phyloP scores from a whole-genome alignment of 192 early-diverging fungal species.

The Dissophora ornata region DNA sequence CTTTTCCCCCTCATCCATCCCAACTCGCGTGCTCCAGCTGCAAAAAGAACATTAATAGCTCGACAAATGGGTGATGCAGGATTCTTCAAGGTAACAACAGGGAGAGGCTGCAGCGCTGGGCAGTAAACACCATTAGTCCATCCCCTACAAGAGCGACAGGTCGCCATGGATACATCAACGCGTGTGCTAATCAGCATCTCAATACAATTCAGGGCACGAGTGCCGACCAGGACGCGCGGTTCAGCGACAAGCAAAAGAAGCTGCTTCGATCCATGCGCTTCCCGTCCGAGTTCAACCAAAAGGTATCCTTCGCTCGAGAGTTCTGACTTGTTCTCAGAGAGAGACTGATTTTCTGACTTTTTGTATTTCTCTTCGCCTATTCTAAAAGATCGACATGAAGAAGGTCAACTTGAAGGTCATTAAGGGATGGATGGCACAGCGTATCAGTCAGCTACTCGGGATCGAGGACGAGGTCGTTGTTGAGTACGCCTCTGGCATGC shows the following conservation, averaged over 20 bases:
- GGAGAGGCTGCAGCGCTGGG: too few species aligned
- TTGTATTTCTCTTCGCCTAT: background rate
- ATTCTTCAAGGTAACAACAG: slow-evolving; percentile 54
- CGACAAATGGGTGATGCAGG: slow-evolving; percentile 57
- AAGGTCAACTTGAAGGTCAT: slow-evolving; percentile 92
- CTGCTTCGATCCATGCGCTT: slow-evolving; percentile 83
- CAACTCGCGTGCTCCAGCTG: background rate
- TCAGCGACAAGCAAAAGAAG: slow-evolving; percentile 87
- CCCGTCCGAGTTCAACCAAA: slow-evolving; percentile 78
- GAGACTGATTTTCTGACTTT: slow-evolving; percentile 1
- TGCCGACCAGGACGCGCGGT: slow-evolving; percentile 81
- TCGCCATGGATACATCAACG: background rate
- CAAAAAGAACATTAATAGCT: background rate
- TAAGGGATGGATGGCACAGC: slow-evolving; percentile 86
- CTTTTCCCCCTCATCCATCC: too few species aligned
- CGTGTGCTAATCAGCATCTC: too few species aligned
- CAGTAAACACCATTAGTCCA: too few species aligned
- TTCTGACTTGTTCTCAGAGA: background rate
- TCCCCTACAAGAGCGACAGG: too few species aligned
- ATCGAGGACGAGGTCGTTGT: slow-evolving; percentile 95
- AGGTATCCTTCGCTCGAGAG: slow-evolving; percentile 61
- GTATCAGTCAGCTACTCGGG: slow-evolving; percentile 80
- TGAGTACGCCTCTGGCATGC: slow-evolving; percentile 85
- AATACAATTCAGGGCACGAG: slow-evolving; percentile 69
- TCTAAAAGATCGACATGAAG: slow-evolving; percentile 74